Evolutionary conservation across 192 early-diverging fungal genomes (phyloP).

Genomic region (Linnemannia schmuckeri): DNA sequence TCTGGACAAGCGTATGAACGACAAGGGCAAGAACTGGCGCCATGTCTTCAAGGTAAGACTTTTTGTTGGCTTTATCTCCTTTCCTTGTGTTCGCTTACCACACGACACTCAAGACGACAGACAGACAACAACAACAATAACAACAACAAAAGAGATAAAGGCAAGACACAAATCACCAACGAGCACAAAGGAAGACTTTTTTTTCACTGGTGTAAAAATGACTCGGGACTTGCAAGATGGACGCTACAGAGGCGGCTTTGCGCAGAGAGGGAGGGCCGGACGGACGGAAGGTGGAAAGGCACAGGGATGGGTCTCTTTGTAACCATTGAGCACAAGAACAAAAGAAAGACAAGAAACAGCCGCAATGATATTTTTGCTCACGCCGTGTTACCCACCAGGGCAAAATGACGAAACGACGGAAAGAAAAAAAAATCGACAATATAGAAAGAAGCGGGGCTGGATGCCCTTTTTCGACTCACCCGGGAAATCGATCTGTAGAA

Average conservation of each 20-base stretch:
- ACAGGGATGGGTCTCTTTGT: background rate
- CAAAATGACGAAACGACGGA: background rate
- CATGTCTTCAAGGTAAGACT: slow-evolving; percentile 94
- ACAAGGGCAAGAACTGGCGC: slow-evolving; percentile 97
- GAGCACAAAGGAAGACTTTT: background rate
- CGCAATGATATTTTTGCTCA: background rate
- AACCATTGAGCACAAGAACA: background rate
- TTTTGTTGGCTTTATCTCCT: background rate
- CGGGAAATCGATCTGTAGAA: background rate
- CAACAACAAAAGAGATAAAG: background rate
- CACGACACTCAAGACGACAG: background rate
- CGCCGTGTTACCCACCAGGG: slow-evolving; percentile 12
- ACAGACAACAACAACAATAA: background rate
- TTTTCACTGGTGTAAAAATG: slow-evolving; percentile 2
- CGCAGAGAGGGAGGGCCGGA: slow-evolving; percentile 1
- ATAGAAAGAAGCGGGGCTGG: background rate
- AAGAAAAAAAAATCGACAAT: background rate
- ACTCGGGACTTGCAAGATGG: slow-evolving; percentile 34
- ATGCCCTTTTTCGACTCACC: background rate
- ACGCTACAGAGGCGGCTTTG: slow-evolving; percentile 13
- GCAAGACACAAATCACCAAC: slow-evolving; percentile 5
- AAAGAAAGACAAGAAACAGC: slow-evolving; percentile 7
- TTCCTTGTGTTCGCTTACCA: background rate
- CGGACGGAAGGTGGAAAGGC: background rate
- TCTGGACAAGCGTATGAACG: slow-evolving; percentile 95